Base-by-base conservation (phyloP, 139 green algal genomes). In the Coelastrella sp. region DNA sequence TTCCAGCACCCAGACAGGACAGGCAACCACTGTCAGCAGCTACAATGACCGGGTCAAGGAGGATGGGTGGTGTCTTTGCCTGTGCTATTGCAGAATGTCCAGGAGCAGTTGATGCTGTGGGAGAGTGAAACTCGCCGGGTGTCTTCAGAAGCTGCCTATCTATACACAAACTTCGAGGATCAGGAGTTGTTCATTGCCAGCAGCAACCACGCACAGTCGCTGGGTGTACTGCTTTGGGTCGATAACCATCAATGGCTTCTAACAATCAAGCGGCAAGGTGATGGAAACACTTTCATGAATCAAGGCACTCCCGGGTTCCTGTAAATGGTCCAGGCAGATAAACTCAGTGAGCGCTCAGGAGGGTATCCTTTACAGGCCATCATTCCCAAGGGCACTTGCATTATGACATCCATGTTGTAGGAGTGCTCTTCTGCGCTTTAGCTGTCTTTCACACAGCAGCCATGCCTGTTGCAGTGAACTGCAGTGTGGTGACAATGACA, bases 61-160 rank as follows among this genome's bases (percentile, higher is more conserved):
- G n/a, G n/a, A n/a, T n/a, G 13, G 21, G 13, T 67, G 59, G 13
- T 30, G 3, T 67, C 19, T 9, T 30, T 30, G 13, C 13, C 19
- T 76, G 35, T 41, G 19, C 17, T 78, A 23, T 48, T 63, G 38
- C 90, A 96, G 93, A 90, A 94, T 43, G 94, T 98, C 13, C 59
- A 90, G 7, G 93, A 96, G 81, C 92, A 96, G 86, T 90, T 98
- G 41, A 67, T 87, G 84, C 90, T 98, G 81, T 98, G 95, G 95
- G 88, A 98, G 87, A 77, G 75, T 43, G 92, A 96, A 41, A 88
- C 93, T 63, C 72, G 90, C 51, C 93, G 95, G 21, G 76, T 98
- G 63, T 27, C 37, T 5, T 43, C 82, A 32, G 25, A 84, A 4
- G 19, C 41, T 1, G 88, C 83, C 37, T 67, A 88, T 3, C 69